Conservation (phyloP, 2,329 filamentous ascomycete species). For the Ophiostoma quercus region DNA sequence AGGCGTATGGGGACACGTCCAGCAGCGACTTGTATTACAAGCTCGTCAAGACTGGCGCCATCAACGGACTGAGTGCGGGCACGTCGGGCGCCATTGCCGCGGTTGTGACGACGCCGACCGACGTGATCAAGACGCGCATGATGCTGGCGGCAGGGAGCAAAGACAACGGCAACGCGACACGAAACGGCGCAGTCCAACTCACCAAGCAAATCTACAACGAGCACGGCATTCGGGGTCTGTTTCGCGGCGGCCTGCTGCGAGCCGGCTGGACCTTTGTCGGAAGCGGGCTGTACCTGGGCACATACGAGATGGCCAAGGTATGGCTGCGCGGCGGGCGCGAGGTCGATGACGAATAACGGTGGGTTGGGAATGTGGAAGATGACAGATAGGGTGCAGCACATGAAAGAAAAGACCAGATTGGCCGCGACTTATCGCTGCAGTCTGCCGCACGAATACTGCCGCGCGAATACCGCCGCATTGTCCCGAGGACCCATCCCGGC, state of each 20-base stretch:
- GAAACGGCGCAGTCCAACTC: slow-evolving; percentile 50
- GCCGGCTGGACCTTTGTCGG: slow-evolving; percentile 77
- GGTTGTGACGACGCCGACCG: slow-evolving; percentile 78
- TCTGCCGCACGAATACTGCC: background rate
- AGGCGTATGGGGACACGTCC: slow-evolving; percentile 18
- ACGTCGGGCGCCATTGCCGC: slow-evolving; percentile 69
- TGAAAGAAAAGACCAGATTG: background rate
- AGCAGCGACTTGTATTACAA: slow-evolving; percentile 22
- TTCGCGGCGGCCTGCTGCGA: slow-evolving; percentile 68
- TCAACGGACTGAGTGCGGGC: slow-evolving; percentile 71
- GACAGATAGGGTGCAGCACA: no score
- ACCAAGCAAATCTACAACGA: slow-evolving; percentile 60
- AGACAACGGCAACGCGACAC: slow-evolving; percentile 20
- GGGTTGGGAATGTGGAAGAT: no score
- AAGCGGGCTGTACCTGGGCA: slow-evolving; percentile 76
- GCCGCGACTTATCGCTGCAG: slow-evolving; percentile 3
- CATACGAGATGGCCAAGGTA: slow-evolving; percentile 73
- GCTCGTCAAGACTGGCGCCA: slow-evolving; percentile 60
- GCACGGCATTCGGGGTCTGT: slow-evolving; percentile 67
- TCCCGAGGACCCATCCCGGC: background rate
- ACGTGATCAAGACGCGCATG: slow-evolving; percentile 84
- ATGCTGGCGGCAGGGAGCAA: slow-evolving; percentile 61
- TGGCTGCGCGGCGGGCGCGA: slow-evolving; percentile 50
- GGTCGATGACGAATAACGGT: slow-evolving; percentile 27
- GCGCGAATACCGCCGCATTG: background rate